Percentiles rank a stretch among this genome's conserved stretches.
phyloP scores from a whole-genome alignment of 139 green algal species.

The Axilococcus clingmanii region DNA sequence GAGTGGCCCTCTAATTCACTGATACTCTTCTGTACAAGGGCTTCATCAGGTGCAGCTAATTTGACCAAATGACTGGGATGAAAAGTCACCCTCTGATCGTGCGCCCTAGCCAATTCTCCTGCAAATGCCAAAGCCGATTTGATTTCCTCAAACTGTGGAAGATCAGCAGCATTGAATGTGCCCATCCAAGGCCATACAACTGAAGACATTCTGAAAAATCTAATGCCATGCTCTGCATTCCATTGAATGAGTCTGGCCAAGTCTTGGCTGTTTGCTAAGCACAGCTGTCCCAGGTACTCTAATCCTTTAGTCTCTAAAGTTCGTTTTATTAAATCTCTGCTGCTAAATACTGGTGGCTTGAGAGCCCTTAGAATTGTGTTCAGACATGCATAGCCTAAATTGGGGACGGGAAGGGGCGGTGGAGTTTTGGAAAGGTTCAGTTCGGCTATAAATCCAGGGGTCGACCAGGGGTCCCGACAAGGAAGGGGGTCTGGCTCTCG shows the following conservation, averaged over 20 bases:
- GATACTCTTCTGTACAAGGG: slow-evolving; percentile 29
- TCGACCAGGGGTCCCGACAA: neutral
- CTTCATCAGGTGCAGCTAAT: slow-evolving; percentile 15
- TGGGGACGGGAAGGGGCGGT: neutral
- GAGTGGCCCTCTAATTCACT: slow-evolving; percentile 58
- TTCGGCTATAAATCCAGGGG: neutral
- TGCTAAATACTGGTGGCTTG: slow-evolving; percentile 44
- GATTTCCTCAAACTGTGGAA: slow-evolving; percentile 49
- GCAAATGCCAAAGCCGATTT: slow-evolving; percentile 36
- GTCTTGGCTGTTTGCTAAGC: slow-evolving; percentile 39
- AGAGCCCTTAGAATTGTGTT: slow-evolving; percentile 34
- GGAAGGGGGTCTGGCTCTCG: neutral
- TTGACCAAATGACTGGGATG: slow-evolving; percentile 51
- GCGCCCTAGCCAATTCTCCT: slow-evolving; percentile 30
- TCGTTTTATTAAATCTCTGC: slow-evolving; percentile 33
- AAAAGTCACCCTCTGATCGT: slow-evolving; percentile 56
- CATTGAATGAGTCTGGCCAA: slow-evolving; percentile 38
- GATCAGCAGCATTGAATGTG: slow-evolving; percentile 32
- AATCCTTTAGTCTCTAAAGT: slow-evolving; percentile 34
- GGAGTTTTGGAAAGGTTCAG: neutral
- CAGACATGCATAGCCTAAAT: slow-evolving; percentile 49
- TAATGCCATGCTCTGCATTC: slow-evolving; percentile 56
- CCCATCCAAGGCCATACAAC: slow-evolving; percentile 49
- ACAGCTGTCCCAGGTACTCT: slow-evolving; percentile 32
- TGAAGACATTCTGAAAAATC: slow-evolving; percentile 36